These are phyloP conservation scores for Diplogelasinospora grovesii DNA, from an alignment of 495 filamentous ascomycete species.

Conservation along the genomic window DNA sequence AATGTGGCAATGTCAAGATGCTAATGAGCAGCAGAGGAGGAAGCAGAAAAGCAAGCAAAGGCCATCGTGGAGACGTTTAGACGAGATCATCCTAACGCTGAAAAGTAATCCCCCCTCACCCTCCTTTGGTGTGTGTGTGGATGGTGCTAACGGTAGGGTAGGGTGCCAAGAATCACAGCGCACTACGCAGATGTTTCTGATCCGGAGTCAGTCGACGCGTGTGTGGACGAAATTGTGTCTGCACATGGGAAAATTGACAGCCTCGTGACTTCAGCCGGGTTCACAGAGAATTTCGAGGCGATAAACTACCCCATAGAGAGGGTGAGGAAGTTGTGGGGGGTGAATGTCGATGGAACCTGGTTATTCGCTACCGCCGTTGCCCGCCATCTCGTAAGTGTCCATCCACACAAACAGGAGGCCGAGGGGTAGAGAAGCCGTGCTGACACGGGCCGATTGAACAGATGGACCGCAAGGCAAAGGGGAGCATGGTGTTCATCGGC, in stretches of 20 bases:
- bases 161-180: conserved; percentile 75
- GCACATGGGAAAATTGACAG: conserved; percentile 79
- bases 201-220: conserved; percentile 64
- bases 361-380: conserved; percentile 79
- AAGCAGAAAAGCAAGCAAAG: conserved; percentile 69
- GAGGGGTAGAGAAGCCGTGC: background rate
- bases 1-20: background rate
- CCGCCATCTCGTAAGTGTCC: conserved; percentile 57
- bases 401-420: background rate
- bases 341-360: conserved; percentile 94
- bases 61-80: conserved; percentile 65
- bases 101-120: conserved; percentile 41
- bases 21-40: conserved; percentile 52
- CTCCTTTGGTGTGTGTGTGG: background rate
- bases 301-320: conserved; percentile 82
- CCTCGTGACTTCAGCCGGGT: conserved; percentile 91
- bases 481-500: conserved; percentile 90
- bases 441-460: background rate
- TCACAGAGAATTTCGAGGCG: conserved; percentile 92
- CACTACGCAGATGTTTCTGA: conserved; percentile 84
- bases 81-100: conserved; percentile 68
- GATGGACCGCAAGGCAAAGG: conserved; percentile 69
- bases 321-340: conserved; percentile 85
- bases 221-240: conserved; percentile 59
- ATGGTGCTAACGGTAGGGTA: conserved; percentile 16